Evolutionary conservation across 2,329 filamentous ascomycete genomes (phyloP).

Genomic region (Pseudocercospora crystallina): DNA sequence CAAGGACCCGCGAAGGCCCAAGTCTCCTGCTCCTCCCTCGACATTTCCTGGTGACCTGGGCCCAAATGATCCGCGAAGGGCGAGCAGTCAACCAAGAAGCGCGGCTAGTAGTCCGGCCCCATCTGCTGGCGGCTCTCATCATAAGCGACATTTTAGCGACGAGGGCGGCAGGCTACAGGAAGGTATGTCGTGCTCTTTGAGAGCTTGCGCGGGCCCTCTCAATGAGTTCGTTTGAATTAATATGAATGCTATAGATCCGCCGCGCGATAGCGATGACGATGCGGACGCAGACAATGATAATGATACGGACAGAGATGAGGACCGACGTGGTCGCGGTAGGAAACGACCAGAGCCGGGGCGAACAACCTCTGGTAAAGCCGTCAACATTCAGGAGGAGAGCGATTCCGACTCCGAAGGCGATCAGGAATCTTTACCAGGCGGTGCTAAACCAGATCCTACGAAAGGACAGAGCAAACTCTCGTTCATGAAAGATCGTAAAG

Average conservation of each 20-base stretch:
- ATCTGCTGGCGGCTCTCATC: slow-evolving; percentile 16
- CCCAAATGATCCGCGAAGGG: slow-evolving; percentile 31
- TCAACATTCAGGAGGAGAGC: slow-evolving; percentile 32
- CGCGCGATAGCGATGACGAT: slow-evolving; percentile 25
- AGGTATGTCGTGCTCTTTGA: not conserved
- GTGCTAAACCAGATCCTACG: slow-evolving; percentile 35
- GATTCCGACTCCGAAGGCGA: slow-evolving; percentile 31
- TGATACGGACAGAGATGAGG: slow-evolving; percentile 33
- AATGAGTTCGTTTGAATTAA: too few relatives aligned
- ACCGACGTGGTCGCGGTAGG: slow-evolving; percentile 32
- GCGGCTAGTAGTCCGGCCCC: slow-evolving; percentile 30
- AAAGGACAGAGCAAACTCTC: slow-evolving; percentile 35
- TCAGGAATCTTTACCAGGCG: slow-evolving; percentile 10
- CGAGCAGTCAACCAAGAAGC: slow-evolving; percentile 24
- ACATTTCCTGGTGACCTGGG: slow-evolving; percentile 34
- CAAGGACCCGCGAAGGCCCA: slow-evolving; percentile 35
- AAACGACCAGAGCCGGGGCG: slow-evolving; percentile 35
- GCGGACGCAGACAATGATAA: slow-evolving; percentile 35
- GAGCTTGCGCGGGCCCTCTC: too few relatives aligned
- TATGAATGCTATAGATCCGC: too few relatives aligned
- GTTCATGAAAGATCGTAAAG: slow-evolving; percentile 29
- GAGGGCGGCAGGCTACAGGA: slow-evolving; percentile 29
- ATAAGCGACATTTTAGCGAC: slow-evolving; percentile 25
- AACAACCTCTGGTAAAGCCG: slow-evolving; percentile 35
- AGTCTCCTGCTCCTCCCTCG: slow-evolving; percentile 29